Percentiles rank a stretch among this genome's conserved stretches.
phyloP scores from a whole-genome alignment of 352 stramenopile genomes.

The Phytophthora vignae region DNA sequence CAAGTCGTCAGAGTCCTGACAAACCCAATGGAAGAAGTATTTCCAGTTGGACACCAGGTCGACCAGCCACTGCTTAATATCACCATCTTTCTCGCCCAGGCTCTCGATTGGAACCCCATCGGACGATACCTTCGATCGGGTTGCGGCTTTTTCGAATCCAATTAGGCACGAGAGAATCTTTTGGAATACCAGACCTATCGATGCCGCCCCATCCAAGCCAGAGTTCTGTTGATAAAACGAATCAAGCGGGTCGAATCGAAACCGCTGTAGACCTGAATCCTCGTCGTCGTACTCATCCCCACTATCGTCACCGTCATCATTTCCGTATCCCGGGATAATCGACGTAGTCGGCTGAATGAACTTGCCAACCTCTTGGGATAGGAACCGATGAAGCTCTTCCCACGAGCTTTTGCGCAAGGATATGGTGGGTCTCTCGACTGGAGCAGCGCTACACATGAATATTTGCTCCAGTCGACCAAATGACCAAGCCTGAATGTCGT shows the following conservation, averaged over 20 bases:
- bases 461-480: constrained; percentile 56
- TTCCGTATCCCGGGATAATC: constrained; percentile 13
- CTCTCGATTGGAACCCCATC: constrained; percentile 30
- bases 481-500: constrained; percentile 46
- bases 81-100: constrained; percentile 27
- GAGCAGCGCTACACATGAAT: constrained; percentile 22
- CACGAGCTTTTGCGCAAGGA: constrained; percentile 46
- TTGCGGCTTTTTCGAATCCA: constrained; percentile 44
- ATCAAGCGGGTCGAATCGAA: constrained; percentile 52
- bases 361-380: constrained; percentile 49
- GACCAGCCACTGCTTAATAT: constrained; percentile 51
- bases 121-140: constrained; percentile 28
- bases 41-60: constrained; percentile 61
- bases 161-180: constrained; percentile 58
- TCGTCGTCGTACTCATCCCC: constrained; percentile 41
- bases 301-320: constrained; percentile 26
- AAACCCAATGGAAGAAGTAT: constrained; percentile 68
- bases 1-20: constrained; percentile 40
- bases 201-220: constrained; percentile 52
- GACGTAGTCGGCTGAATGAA: constrained; percentile 45
- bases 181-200: constrained; percentile 52
- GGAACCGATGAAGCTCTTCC: constrained; percentile 51
- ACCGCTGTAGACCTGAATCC: constrained; percentile 28
- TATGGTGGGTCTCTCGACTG: constrained; percentile 9
- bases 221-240: constrained; percentile 62